Evolutionary conservation across 2,329 filamentous ascomycete genomes (phyloP).

Genomic region (Fusarium pseudocircinatum): DNA sequence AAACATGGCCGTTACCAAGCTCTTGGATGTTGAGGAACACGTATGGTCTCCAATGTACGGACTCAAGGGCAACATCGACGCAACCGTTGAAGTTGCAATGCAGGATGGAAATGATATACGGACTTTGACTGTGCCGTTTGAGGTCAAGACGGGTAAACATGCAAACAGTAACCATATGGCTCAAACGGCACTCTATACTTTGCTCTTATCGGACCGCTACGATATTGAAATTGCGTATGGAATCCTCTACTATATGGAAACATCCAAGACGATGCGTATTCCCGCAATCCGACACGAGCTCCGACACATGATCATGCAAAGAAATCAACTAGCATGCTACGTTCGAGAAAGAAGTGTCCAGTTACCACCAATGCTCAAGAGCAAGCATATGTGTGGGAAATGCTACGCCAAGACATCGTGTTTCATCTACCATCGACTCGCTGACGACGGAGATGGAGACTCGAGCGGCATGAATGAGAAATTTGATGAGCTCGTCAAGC

Average conservation of each 20-base stretch:
- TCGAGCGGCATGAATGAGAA: constrained; percentile 82
- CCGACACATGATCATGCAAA: constrained; percentile 95
- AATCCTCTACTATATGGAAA: constrained; percentile 94
- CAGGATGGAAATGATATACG: constrained; percentile 72
- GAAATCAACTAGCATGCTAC: constrained; percentile 88
- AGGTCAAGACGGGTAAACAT: constrained; percentile 93
- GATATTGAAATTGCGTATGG: constrained; percentile 92
- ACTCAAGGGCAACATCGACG: constrained; percentile 96
- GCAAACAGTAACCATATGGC: constrained; percentile 85
- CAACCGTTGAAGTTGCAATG: constrained; percentile 90
- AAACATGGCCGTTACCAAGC: constrained; percentile 87
- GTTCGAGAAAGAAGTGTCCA: constrained; percentile 81
- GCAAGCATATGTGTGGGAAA: constrained; percentile 80
- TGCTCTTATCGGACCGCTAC: constrained; percentile 92
- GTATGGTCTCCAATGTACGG: constrained; percentile 99
- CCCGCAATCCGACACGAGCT: constrained; percentile 88
- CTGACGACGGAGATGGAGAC: constrained; percentile 84
- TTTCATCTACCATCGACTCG: constrained; percentile 92
- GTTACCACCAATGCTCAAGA: constrained; percentile 86
- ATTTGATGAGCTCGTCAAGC: constrained; percentile 82
- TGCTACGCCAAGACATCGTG: constrained; percentile 94
- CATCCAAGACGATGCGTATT: constrained; percentile 84
- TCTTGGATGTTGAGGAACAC: constrained; percentile 96
- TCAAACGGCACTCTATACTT: constrained; percentile 93
- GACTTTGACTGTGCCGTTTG: constrained; percentile 87